Conservation (phyloP, 495 filamentous ascomycete genomes). For the Penicillium cinerascens region DNA sequence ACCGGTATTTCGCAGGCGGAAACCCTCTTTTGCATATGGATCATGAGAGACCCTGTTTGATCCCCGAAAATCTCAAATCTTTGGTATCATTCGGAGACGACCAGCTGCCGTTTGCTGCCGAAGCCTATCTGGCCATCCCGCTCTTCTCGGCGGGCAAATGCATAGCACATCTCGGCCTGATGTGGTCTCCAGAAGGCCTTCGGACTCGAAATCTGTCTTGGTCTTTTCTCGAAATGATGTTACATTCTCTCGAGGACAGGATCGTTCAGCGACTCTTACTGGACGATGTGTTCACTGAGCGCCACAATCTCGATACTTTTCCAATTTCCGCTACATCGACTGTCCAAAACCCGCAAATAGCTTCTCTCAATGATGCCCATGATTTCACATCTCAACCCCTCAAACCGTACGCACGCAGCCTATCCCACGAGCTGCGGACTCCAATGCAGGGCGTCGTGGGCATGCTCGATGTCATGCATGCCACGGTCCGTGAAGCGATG, state of each 20-base stretch:
- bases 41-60: conserved; percentile 70
- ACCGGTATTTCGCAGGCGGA: conserved; percentile 64
- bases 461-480: conserved; percentile 84
- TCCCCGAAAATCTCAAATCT: conserved; percentile 59
- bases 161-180: conserved; percentile 70
- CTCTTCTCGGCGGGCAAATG: conserved; percentile 67
- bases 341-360: conserved; percentile 32
- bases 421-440: conserved; percentile 77
- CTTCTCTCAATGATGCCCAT: conserved; percentile 17
- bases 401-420: conserved; percentile 72
- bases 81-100: conserved; percentile 61
- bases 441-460: conserved; percentile 86
- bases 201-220: conserved; percentile 57
- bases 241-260: conserved; percentile 74
- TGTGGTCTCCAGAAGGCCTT: conserved; percentile 66
- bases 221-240: conserved; percentile 68
- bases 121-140: conserved; percentile 71
- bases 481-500: conserved; percentile 68
- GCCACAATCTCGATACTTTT: neutral
- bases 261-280: conserved; percentile 53
- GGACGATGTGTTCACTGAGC: conserved; percentile 8
- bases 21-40: conserved; percentile 67
- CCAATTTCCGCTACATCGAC: conserved; percentile 21
- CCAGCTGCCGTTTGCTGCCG: conserved; percentile 55
- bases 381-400: conserved; percentile 58